Percentiles rank a stretch among this genome's conserved stretches.
These are phyloP conservation scores for Erodium texanum DNA, from an alignment of 441 rosid species.

Conservation along the genomic window DNA sequence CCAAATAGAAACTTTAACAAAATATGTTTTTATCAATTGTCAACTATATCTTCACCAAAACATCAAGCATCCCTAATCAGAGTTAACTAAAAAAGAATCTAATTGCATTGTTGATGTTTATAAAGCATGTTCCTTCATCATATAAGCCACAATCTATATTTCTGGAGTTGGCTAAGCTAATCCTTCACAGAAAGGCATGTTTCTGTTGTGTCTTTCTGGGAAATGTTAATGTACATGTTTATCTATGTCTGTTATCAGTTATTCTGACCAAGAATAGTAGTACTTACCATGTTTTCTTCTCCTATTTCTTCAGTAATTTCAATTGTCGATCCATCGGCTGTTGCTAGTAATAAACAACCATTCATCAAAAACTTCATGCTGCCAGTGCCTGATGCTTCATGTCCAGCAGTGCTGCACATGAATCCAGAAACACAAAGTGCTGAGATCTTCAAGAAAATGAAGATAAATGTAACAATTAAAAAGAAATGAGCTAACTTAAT, in stretches of 20 bases:
- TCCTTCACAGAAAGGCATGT: too few relatives aligned
- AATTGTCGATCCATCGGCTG: constrained; percentile 43
- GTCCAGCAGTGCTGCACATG: constrained; percentile 42
- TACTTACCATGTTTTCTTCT: constrained; percentile 31
- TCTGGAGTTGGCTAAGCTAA: too few relatives aligned
- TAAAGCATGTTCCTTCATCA: too few relatives aligned
- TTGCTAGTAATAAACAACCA: constrained; percentile 46
- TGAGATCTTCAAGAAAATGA: neutral
- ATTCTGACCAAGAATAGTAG: neutral
- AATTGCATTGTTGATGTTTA: too few relatives aligned
- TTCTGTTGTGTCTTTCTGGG: too few relatives aligned
- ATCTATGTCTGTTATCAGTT: neutral
- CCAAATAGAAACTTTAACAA: constrained; percentile 40
- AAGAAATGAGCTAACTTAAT: too few relatives aligned
- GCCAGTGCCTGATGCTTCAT: constrained; percentile 56
- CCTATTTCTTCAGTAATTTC: constrained; percentile 48
- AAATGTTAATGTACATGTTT: too few relatives aligned
- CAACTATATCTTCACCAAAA: neutral
- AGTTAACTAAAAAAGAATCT: too few relatives aligned
- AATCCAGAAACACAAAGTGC: neutral
- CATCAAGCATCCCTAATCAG: neutral
- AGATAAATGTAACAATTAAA: too few relatives aligned
- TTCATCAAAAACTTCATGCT: constrained; percentile 50
- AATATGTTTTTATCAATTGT: constrained; percentile 3
- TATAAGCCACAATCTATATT: too few relatives aligned